Base-by-base conservation (phyloP, 306 rosid species). In the Quercus suber region DNA sequence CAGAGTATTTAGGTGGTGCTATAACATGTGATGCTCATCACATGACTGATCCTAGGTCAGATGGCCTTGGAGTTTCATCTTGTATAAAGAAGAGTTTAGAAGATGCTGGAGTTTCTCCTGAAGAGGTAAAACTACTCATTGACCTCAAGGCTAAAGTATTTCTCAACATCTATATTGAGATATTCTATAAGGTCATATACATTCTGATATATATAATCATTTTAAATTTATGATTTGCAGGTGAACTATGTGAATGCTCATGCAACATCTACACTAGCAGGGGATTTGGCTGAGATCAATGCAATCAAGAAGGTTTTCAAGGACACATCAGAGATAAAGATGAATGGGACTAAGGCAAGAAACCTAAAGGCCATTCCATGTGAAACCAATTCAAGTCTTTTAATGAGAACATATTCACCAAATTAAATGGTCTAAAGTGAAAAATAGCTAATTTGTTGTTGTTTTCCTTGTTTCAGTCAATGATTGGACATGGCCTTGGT, bases 231-330 rank as follows among this genome's bases (percentile, higher is more conserved):
- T 63, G 56, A 64, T 52, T 71, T 67, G 67, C 82, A 89, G 96
- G 96, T 89, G 79, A 89, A 87, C 84, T 92, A 92, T 79, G 88
- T 92, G 82, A 92, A 92, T 87, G 94, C 94, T 80, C 97, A 90
- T 80, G 97, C 97, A 73, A 90, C 97, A 0, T 92, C 97, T 31
- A 92, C 97, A 31, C 74, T 81, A 61, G 94, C 89, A 11, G 97
- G 94, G 53, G 97, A 92, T 75, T 78, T 90, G 85, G 92, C 92
- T 61, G 97, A 92, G 87, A 77, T 89, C 45, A 88, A 79, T 81
- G 97, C 94, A 73, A 85, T 92, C 74, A 88, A 89, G 75, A 81
- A 87, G 81, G 92, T 88, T 19, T 92, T 92, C 31, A 89, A 82
- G 81, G 78, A 88, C 78, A 88, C 91, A 7, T 85, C 92, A 19